Conservation (phyloP, 345 rosid species). For the Lepidium africanum region DNA sequence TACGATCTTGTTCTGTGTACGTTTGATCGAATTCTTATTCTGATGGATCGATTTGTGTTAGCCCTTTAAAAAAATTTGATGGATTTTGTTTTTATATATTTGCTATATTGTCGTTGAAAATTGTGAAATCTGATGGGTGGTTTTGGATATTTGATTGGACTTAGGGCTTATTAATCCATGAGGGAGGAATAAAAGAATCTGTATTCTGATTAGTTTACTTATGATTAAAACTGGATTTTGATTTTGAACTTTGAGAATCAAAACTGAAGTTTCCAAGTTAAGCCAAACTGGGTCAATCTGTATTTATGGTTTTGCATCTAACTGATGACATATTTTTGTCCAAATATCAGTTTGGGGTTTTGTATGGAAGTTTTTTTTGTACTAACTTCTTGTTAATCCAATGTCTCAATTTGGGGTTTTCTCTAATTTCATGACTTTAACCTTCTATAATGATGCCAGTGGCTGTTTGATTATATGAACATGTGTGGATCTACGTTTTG, state of each 20-base stretch:
- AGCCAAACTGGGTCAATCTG: neutral
- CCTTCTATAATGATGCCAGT: neutral
- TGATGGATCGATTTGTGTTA: constrained; percentile 12
- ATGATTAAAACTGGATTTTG: neutral
- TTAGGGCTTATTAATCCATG: neutral
- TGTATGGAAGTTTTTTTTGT: neutral
- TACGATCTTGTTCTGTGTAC: neutral
- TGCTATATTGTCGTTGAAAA: neutral
- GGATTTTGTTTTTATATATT: neutral
- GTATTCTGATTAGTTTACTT: neutral
- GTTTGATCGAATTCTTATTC: neutral
- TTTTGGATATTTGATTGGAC: constrained; percentile 2
- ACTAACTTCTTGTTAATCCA: neutral
- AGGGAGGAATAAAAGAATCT: neutral
- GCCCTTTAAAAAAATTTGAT: neutral
- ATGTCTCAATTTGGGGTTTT: neutral
- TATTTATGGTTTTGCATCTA: neutral
- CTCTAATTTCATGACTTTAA: neutral
- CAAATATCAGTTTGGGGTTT: neutral
- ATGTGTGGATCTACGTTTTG: neutral
- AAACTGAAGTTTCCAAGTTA: neutral
- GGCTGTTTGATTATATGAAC: neutral
- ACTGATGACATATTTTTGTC: neutral
- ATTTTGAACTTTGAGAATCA: neutral
- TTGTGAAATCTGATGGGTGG: neutral